Percentiles rank a stretch among this genome's conserved stretches.
These are phyloP conservation scores for Alternaria angustiovoidea DNA, from an alignment of 2,329 filamentous ascomycete species.

Conservation along the genomic window DNA sequence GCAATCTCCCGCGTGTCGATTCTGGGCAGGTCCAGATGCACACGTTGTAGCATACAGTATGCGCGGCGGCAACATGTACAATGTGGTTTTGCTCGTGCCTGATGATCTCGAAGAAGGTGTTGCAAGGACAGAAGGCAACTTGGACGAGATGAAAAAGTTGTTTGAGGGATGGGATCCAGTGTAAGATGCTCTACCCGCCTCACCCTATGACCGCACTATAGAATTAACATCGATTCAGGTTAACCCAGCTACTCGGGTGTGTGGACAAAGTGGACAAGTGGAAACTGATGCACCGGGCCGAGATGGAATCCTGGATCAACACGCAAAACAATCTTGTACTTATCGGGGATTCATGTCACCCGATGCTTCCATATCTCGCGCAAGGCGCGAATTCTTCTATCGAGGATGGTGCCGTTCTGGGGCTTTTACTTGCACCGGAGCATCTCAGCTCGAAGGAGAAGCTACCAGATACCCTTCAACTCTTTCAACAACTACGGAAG, in stretches of 20 bases:
- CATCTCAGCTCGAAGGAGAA: constrained; percentile 24
- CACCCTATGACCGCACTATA: constrained; percentile 36
- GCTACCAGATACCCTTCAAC: constrained; percentile 51
- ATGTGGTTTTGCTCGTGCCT: constrained; percentile 71
- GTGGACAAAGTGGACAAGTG: constrained; percentile 72
- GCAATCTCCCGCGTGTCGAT: constrained; percentile 61
- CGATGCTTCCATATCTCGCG: constrained; percentile 47
- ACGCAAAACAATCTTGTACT: constrained; percentile 65
- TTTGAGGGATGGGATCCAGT: constrained; percentile 73
- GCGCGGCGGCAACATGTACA: constrained; percentile 66
- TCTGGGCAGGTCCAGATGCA: constrained; percentile 70
- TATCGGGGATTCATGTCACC: constrained; percentile 45
- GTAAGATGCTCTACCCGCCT: constrained; percentile 42
- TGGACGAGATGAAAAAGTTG: constrained; percentile 67
- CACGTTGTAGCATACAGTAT: constrained; percentile 72
- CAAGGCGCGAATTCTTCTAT: constrained; percentile 69
- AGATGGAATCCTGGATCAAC: constrained; percentile 50
- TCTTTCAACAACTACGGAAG: constrained; percentile 59
- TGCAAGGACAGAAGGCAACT: constrained; percentile 60
- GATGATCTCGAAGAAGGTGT: constrained; percentile 67
- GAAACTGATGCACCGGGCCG: constrained; percentile 67
- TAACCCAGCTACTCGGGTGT: constrained; percentile 41
- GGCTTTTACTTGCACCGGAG: constrained; percentile 58
- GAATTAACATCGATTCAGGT: constrained; percentile 18
- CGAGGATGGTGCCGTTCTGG: constrained; percentile 73